Percentiles rank a stretch among this genome's conserved stretches.
Conservation (phyloP, 2,329 filamentous ascomycete genomes). For the Hypomyces perniciosus region DNA sequence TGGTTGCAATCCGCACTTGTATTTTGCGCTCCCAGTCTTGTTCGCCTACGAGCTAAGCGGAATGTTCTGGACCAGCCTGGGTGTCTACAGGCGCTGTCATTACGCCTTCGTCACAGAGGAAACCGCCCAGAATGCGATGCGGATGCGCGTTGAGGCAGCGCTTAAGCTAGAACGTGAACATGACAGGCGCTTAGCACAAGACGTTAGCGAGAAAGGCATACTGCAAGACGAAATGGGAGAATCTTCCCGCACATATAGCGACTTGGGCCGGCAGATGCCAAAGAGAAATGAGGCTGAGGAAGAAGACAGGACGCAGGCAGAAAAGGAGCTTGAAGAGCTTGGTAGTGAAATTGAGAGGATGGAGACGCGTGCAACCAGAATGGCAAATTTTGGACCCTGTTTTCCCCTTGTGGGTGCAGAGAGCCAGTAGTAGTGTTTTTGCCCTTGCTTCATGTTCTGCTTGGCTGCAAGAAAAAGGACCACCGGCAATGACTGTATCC, state of each 20-base stretch:
- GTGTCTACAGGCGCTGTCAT: slow-evolving; percentile 15
- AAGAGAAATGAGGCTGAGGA: neutral
- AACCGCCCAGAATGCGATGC: slow-evolving; percentile 12
- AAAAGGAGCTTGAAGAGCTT: slow-evolving; percentile 6
- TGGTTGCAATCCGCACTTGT: slow-evolving; percentile 18
- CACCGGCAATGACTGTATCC: too few species aligned
- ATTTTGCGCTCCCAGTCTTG: slow-evolving; percentile 15
- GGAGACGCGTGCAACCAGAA: slow-evolving; percentile 10
- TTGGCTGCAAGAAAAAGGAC: too few species aligned
- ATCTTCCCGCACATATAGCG: neutral
- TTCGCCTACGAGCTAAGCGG: slow-evolving; percentile 16
- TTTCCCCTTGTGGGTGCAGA: slow-evolving; percentile 11
- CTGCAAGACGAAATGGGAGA: neutral
- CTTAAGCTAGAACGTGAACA: slow-evolving; percentile 9
- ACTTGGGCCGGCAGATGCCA: neutral
- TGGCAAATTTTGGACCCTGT: slow-evolving; percentile 8
- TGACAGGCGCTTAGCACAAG: neutral
- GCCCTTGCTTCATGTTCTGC: too few species aligned
- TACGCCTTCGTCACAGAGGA: slow-evolving; percentile 14
- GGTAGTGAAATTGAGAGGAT: slow-evolving; percentile 10
- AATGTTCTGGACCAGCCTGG: slow-evolving; percentile 10
- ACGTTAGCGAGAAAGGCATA: neutral
- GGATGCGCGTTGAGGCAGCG: slow-evolving; percentile 9
- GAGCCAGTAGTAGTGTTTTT: neutral
- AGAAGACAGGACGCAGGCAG: neutral